Conservation (phyloP, 1,139 yeast species). For the Magnusiomyces suaveolens region DNA sequence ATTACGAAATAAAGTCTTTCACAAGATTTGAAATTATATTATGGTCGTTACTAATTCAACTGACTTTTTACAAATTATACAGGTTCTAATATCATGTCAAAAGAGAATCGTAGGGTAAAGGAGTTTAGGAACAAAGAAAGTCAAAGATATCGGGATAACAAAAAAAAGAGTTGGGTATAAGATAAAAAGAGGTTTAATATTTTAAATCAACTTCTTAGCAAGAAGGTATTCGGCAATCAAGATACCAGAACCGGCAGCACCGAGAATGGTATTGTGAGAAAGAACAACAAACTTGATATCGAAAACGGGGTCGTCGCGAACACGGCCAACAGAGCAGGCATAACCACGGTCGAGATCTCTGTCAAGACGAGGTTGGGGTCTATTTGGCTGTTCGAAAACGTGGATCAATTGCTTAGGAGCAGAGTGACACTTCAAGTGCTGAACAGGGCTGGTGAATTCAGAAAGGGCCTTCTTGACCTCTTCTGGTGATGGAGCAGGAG, state of each 20-base stretch:
- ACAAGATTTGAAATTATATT: too few species aligned
- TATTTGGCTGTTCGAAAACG: conserved; percentile 78
- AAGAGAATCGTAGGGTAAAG: not conserved
- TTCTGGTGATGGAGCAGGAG: conserved; percentile 78
- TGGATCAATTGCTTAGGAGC: conserved; percentile 92
- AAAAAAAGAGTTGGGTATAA: not conserved
- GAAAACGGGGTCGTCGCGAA: conserved; percentile 84
- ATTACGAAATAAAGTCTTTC: too few species aligned
- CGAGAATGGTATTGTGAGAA: conserved; percentile 93
- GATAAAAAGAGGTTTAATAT: too few species aligned
- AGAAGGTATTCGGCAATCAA: conserved; percentile 84
- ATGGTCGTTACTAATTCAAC: too few species aligned
- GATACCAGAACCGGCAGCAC: conserved; percentile 99
- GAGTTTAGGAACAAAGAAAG: not conserved
- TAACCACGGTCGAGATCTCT: conserved; percentile 91
- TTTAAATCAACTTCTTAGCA: conserved; percentile 64
- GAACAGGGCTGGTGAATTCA: conserved; percentile 80
- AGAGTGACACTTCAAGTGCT: conserved; percentile 65
- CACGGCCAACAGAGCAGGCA: conserved; percentile 91
- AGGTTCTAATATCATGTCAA: not conserved
- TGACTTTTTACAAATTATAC: too few species aligned
- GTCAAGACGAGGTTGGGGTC: conserved; percentile 98
- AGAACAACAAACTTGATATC: conserved; percentile 93
- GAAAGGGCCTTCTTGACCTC: conserved; percentile 60
- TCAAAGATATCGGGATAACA: too few species aligned